Conservation (phyloP, 2,329 filamentous ascomycete genomes). For the Camillea tinctor region DNA sequence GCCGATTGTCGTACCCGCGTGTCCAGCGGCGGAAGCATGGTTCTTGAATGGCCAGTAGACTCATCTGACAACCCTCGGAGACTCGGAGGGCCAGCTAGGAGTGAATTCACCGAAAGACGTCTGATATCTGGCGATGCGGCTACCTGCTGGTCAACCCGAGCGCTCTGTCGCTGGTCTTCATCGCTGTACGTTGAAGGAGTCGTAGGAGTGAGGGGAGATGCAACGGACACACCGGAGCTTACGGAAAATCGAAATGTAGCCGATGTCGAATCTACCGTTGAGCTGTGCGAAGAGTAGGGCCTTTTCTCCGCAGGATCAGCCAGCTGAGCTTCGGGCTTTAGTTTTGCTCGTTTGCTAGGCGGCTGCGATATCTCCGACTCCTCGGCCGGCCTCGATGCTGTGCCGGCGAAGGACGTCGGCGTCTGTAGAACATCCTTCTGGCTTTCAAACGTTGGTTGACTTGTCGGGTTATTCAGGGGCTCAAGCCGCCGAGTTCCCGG, state of each 20-base stretch:
- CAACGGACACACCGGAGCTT: conserved; percentile 28
- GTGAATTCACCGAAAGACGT: conserved; percentile 63
- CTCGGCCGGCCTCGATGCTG: conserved; percentile 16
- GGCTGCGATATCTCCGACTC: conserved; percentile 22
- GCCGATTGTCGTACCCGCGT: conserved; percentile 25
- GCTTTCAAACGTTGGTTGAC: conserved; percentile 18
- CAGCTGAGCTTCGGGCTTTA: conserved; percentile 21
- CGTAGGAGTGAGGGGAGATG: conserved; percentile 40
- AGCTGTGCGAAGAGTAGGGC: conserved; percentile 32
- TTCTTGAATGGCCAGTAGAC: conserved; percentile 20
- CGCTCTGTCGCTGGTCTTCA: conserved; percentile 31
- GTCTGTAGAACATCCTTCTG: conserved; percentile 13
- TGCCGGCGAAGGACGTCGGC: conserved; percentile 19
- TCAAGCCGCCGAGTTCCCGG: conserved; percentile 31
- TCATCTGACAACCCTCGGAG: conserved; percentile 24
- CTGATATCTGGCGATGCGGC: conserved; percentile 26
- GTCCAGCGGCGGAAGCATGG: conserved; percentile 25
- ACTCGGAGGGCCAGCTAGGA: conserved; percentile 54
- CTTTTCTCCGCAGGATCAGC: conserved; percentile 24
- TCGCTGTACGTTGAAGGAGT: conserved; percentile 40
- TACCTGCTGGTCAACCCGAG: conserved; percentile 19
- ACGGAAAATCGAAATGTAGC: conserved; percentile 24
- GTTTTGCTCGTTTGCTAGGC: conserved; percentile 29
- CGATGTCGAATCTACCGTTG: conserved; percentile 28
- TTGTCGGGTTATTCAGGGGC: conserved; percentile 25